Evolutionary conservation across 495 filamentous ascomycete species (phyloP).

Genomic region (Bacidia gigantensis): DNA sequence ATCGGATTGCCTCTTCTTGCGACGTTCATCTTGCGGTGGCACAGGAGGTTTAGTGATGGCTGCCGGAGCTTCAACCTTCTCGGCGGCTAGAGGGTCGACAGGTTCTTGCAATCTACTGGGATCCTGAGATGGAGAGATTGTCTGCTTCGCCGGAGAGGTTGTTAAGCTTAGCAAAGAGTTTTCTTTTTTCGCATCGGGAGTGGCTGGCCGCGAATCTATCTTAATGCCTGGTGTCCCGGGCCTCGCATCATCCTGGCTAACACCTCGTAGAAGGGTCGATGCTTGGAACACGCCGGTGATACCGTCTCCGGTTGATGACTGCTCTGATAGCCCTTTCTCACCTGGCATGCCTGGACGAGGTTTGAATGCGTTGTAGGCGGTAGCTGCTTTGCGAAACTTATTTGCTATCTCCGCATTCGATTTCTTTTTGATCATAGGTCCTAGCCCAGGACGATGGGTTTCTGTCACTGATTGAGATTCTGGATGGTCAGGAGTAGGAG

Average conservation of each 20-base stretch:
- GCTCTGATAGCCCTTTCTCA: constrained; percentile 50
- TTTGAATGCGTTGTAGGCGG: constrained; percentile 69
- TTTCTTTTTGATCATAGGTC: constrained; percentile 80
- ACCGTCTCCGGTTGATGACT: constrained; percentile 53
- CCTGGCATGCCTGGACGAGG: constrained; percentile 70
- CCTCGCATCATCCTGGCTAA: constrained; percentile 12
- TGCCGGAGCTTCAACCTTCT: constrained; percentile 5
- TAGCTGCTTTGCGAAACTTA: constrained; percentile 72
- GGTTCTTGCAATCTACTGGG: constrained; percentile 13
- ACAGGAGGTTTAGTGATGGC: constrained; percentile 22
- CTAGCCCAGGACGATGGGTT: constrained; percentile 59
- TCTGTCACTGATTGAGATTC: constrained; percentile 31
- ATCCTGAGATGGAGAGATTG: constrained; percentile 9
- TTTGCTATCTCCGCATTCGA: constrained; percentile 57
- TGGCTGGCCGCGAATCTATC: constrained; percentile 9
- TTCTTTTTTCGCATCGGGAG: constrained; percentile 9
- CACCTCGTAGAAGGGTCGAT: constrained; percentile 34
- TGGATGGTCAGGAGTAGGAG: not conserved
- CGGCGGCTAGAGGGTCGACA: constrained; percentile 6
- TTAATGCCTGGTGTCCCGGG: constrained; percentile 3
- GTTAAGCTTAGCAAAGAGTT: constrained; percentile 19
- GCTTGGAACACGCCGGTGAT: constrained; percentile 79
- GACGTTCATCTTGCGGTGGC: constrained; percentile 30
- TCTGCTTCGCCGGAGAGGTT: constrained; percentile 15
- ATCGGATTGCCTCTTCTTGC: constrained; percentile 51